A percentile compares a stretch with the other conserved stretches of the same genome.
These are phyloP conservation scores for Exsudoporus floridanus DNA, from an alignment of 1,284 basidiomycete genomes.

Conservation along the genomic window DNA sequence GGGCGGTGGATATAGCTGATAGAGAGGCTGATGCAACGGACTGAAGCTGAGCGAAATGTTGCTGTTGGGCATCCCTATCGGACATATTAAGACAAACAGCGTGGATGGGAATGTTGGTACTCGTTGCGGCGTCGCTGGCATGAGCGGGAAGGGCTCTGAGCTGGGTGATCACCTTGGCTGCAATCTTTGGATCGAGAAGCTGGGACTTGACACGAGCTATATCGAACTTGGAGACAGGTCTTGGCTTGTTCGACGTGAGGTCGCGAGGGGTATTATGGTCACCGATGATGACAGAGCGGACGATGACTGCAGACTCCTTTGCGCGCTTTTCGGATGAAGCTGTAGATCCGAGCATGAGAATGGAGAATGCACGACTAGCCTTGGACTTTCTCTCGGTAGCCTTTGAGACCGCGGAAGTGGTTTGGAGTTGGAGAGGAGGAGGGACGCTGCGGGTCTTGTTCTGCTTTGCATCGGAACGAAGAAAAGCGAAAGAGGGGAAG, in stretches of 20 bases:
- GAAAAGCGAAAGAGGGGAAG: slow-evolving; percentile 39
- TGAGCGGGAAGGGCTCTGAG: slow-evolving; percentile 53
- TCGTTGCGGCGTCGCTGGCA: slow-evolving; percentile 13
- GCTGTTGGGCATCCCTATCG: slow-evolving; percentile 58
- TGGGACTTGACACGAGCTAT: slow-evolving; percentile 69
- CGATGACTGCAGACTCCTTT: slow-evolving; percentile 58
- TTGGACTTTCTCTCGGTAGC: slow-evolving; percentile 37
- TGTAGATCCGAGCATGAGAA: slow-evolving; percentile 18
- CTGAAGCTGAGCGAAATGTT: slow-evolving; percentile 50
- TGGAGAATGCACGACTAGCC: slow-evolving; percentile 32
- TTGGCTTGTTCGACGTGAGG: slow-evolving; percentile 34
- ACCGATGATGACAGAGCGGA: slow-evolving; percentile 70
- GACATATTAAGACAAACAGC: slow-evolving; percentile 66
- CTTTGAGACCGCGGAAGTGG: slow-evolving; percentile 8
- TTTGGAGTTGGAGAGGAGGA: slow-evolving; percentile 11
- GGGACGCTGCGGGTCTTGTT: slow-evolving; percentile 14
- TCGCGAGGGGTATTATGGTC: slow-evolving; percentile 38
- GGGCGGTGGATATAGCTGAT: slow-evolving; percentile 47
- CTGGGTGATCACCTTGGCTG: slow-evolving; percentile 67
- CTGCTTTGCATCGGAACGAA: slow-evolving; percentile 35
- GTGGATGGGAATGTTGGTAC: slow-evolving; percentile 54
- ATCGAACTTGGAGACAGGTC: slow-evolving; percentile 47
- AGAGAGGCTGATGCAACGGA: slow-evolving; percentile 51
- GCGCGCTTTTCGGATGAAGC: slow-evolving; percentile 55
- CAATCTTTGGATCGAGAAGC: slow-evolving; percentile 62